These are phyloP conservation scores for Fusarium neocosmosporiellum DNA, from an alignment of 2,329 filamentous ascomycete species.

Conservation along the genomic window DNA sequence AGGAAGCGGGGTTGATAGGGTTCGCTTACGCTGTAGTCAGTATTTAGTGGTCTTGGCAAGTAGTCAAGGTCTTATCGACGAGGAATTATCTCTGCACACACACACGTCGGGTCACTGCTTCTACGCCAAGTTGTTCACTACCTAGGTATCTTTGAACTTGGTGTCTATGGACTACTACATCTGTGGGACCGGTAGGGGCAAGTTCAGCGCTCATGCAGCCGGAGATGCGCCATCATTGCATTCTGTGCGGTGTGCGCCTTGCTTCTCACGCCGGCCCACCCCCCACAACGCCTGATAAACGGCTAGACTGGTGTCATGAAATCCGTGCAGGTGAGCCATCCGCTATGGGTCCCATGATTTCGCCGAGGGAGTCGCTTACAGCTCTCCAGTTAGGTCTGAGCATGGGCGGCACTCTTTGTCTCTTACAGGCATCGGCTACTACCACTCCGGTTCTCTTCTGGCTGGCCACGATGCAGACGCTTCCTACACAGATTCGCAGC, in stretches of 20 bases:
- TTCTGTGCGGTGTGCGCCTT: constrained; percentile 1
- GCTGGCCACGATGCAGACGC: not conserved
- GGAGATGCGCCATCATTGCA: not conserved
- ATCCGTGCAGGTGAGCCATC: constrained; percentile 7
- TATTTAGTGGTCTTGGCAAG: not conserved
- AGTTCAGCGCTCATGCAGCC: not conserved
- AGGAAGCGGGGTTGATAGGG: not conserved
- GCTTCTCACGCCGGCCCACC: no score
- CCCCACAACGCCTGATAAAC: not conserved
- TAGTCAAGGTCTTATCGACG: not conserved
- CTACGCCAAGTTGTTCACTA: not conserved
- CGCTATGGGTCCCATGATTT: no score
- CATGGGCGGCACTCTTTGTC: not conserved
- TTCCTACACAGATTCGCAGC: not conserved
- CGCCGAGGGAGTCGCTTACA: no score
- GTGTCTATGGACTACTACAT: not conserved
- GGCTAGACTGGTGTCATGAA: constrained; percentile 1
- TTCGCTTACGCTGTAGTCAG: not conserved
- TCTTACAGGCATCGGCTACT: constrained; percentile 5
- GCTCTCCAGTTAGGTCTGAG: no score
- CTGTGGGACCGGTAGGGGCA: no score
- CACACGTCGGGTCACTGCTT: not conserved
- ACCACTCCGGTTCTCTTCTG: not conserved
- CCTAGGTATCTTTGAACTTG: not conserved
- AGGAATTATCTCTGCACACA: not conserved